phyloP scores from a whole-genome alignment of 1,284 basidiomycete species.

The Schizophyllum commune region DNA sequence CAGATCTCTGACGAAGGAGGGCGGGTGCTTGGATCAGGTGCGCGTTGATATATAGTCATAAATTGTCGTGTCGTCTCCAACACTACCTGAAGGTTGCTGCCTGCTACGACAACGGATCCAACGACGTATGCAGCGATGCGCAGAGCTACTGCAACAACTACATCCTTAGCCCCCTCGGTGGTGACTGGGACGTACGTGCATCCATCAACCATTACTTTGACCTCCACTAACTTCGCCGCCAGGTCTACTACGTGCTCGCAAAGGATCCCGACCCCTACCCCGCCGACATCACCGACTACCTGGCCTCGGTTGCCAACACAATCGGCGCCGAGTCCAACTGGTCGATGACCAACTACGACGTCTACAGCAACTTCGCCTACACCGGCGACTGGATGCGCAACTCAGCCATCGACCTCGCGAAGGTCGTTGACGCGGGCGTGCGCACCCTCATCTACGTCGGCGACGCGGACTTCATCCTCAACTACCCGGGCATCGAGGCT shows the following conservation, averaged over 20 bases:
- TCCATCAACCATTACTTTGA: conserved; percentile 2
- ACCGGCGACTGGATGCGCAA: conserved; percentile 33
- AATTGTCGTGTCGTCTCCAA: background rate
- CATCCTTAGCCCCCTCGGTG: conserved; percentile 32
- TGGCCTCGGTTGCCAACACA: conserved; percentile 1
- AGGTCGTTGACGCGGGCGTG: conserved; percentile 52
- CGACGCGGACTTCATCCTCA: conserved; percentile 56
- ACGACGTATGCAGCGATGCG: conserved; percentile 33
- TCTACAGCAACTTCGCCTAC: conserved; percentile 24
- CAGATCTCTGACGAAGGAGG: conserved; percentile 10
- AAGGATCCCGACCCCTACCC: conserved; percentile 11
- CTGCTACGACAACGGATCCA: conserved; percentile 32
- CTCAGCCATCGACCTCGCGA: conserved; percentile 45
- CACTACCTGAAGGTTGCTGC: conserved; percentile 25
- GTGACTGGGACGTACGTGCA: conserved; percentile 19
- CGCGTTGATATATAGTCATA: conserved; percentile 1
- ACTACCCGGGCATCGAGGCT: conserved; percentile 52
- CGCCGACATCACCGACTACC: conserved; percentile 21
- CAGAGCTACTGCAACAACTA: conserved; percentile 37
- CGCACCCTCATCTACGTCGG: conserved; percentile 43
- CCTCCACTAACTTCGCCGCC: background rate
- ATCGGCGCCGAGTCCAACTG: conserved; percentile 8
- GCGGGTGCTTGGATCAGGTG: conserved; percentile 31
- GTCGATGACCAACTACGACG: conserved; percentile 6
- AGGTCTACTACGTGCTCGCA: conserved; percentile 11